A percentile compares a stretch with the other conserved stretches of the same genome.
These are phyloP conservation scores for Puccinia horiana DNA, from an alignment of 1,284 basidiomycete species.

Conservation along the genomic window DNA sequence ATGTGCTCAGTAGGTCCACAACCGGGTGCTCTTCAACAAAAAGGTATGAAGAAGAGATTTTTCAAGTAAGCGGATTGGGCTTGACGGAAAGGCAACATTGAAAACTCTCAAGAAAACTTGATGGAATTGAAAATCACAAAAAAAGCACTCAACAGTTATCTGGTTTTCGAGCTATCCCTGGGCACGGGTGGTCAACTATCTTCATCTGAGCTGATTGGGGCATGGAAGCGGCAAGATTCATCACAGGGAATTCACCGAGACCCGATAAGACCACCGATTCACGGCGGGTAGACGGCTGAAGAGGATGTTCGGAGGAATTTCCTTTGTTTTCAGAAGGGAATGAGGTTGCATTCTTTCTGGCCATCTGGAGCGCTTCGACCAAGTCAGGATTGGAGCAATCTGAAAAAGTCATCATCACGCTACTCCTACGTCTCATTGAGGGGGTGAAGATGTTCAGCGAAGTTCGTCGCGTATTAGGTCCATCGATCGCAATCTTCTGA, in stretches of 20 bases:
- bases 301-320: neutral
- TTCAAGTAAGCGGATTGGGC: neutral
- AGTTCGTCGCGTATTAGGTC: neutral
- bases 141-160: neutral
- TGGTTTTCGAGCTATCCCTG: neutral
- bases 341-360: neutral
- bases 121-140: neutral
- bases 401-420: neutral
- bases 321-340: neutral
- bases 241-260: constrained; percentile 32
- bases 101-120: neutral
- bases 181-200: neutral
- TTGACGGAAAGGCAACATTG: neutral
- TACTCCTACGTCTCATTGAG: neutral
- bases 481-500: neutral
- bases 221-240: neutral
- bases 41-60: neutral
- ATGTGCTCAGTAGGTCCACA: neutral
- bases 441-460: neutral
- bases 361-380: neutral
- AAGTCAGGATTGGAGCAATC: neutral
- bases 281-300: neutral
- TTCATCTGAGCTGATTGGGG: neutral
- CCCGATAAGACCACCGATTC: constrained; percentile 11
- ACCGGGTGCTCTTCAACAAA: neutral